phyloP scores from a whole-genome alignment of 2,329 filamentous ascomycete genomes.

The Epichloe scottii region DNA sequence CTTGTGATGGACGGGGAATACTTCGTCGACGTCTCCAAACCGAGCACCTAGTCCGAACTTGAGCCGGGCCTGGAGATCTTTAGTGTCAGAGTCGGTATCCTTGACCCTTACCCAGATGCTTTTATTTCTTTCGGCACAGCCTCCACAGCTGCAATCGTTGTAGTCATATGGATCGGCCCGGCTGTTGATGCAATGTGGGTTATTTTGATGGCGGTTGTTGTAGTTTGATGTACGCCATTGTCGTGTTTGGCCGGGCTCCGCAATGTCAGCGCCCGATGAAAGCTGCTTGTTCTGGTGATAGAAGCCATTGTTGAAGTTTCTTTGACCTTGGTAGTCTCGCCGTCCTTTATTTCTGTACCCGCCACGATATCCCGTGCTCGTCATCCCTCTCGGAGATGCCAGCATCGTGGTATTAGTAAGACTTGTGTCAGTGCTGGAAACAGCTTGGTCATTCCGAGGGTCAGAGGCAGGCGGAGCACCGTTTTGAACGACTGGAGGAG shows the following conservation, averaged over 20 bases:
- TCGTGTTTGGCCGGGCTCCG: background rate
- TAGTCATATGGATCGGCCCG: conserved; percentile 12
- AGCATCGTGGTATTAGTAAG: background rate
- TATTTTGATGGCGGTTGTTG: background rate
- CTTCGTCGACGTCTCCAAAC: conserved; percentile 20
- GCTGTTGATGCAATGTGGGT: conserved; percentile 11
- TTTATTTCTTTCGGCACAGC: conserved; percentile 18
- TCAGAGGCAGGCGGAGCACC: background rate
- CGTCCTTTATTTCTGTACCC: background rate
- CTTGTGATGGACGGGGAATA: conserved; percentile 7
- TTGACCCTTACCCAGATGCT: conserved; percentile 17
- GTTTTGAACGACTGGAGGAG: background rate
- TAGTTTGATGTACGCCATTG: background rate
- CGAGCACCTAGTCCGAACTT: conserved; percentile 15
- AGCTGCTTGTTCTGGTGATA: background rate
- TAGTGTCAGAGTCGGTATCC: conserved; percentile 1
- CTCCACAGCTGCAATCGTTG: conserved; percentile 16
- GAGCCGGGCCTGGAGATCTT: conserved; percentile 17
- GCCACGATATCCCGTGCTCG: background rate
- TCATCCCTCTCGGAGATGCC: background rate
- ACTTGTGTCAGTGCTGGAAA: background rate
- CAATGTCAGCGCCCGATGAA: background rate
- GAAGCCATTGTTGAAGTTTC: background rate
- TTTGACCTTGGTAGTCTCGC: background rate
- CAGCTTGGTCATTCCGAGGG: background rate